Base-by-base conservation (phyloP, 371 early-diverging fungal genomes). In the Entomophthora muscae region DNA sequence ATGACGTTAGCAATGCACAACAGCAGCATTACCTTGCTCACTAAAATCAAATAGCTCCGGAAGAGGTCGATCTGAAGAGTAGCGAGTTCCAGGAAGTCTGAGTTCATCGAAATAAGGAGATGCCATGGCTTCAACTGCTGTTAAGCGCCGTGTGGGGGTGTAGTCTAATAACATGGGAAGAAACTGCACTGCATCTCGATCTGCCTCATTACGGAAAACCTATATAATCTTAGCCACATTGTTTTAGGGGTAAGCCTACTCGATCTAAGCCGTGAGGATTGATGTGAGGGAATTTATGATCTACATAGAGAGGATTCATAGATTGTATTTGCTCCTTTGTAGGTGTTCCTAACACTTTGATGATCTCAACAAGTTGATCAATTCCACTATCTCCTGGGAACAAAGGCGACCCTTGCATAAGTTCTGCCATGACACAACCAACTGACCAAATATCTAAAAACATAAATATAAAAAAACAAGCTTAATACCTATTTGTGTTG, bases 291-390 rank as follows among this genome's bases (percentile, higher is more conserved):
- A 98, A 98, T 65, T 92, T 91, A 78, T 95, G 95, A 70, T 96
- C 97, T 66, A 91, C 91, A 71, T 96, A 95, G 77, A 89, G 88
- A 52, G 90, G 91, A 73, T 98, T 96, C 94, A 96, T 95, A 53
- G 89, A 81, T 65, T 86, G 79, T 67, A 96, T 88, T 72, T 96
- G 95, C 64, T 95, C 94, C 66, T 89, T 85, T 27, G 93, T 86
- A 13, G 99, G 99, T 13, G 99, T 98, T 30, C 99, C 99, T 26
- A 99, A 81, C 0, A 97, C 90, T 75, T 95, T 95, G 79, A 99
- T 98, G 69, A 99, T 99, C 74, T 98, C 98, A 13, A 98, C 98
- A 51, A 99, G 75, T 75, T 99, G 99, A 72, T 99, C 99, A 64
- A 99, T 95, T 57, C 96, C 96, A 63, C 93, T 91, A 73, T 98